phyloP scores from a whole-genome alignment of 73 alveolate species.

The Paramecium biaurelia region DNA sequence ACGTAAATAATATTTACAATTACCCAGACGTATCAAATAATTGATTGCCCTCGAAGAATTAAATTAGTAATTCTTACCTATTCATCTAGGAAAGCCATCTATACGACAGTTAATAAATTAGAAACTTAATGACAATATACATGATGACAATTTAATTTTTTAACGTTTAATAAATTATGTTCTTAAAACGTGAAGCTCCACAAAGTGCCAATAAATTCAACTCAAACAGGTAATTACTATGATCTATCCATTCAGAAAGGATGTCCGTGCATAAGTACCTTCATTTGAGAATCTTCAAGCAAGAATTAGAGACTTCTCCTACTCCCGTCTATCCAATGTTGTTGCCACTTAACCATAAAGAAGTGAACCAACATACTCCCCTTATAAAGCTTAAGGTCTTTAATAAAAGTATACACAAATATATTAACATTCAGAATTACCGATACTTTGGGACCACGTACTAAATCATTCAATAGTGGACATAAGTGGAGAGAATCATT shows the following conservation, averaged over 20 bases:
- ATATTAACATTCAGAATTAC: not conserved
- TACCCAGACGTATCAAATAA: not conserved
- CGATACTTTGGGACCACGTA: constrained; percentile 27
- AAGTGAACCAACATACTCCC: constrained; percentile 14
- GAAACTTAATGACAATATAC: not conserved
- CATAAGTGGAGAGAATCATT: not conserved
- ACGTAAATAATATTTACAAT: not conserved
- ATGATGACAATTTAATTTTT: not conserved
- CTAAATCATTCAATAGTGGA: constrained; percentile 9
- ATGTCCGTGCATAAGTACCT: not conserved
- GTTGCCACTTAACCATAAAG: not conserved
- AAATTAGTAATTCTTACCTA: not conserved
- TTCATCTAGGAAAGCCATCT: not conserved
- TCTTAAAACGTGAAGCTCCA: constrained; percentile 7
- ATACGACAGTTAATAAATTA: not conserved
- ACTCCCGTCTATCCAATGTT: constrained; percentile 7
- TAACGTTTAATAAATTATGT: constrained; percentile 13
- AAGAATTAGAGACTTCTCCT: constrained; percentile 43
- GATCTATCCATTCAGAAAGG: not conserved
- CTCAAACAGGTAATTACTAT: not conserved
- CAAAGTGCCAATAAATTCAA: not conserved
- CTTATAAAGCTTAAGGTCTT: constrained; percentile 23
- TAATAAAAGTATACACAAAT: not conserved
- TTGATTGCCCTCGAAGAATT: not conserved
- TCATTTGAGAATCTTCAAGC: constrained; percentile 17